Evolutionary conservation across 768 basidiomycete species (phyloP).

Genomic region (Naganishia antarctica): DNA sequence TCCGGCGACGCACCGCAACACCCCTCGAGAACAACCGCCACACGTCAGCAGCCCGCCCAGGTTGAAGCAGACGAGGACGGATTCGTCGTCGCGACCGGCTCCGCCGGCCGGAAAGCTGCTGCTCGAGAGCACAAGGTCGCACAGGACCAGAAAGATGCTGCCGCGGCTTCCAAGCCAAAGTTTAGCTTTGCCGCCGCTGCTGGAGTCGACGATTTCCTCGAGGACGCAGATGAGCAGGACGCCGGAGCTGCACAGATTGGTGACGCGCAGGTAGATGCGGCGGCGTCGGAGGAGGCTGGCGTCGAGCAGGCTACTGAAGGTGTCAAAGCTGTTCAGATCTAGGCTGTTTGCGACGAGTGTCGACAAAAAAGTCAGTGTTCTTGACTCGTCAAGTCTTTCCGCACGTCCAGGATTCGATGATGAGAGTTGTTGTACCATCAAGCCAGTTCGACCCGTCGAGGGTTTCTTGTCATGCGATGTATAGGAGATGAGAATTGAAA

Average conservation of each 20-base stretch:
- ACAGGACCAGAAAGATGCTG: slow-evolving; percentile 22
- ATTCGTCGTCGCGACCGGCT: slow-evolving; percentile 29
- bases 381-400: neutral
- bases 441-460: too few species aligned
- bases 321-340: slow-evolving; percentile 26
- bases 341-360: neutral
- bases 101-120: slow-evolving; percentile 15
- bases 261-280: slow-evolving; percentile 28
- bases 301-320: slow-evolving; percentile 34
- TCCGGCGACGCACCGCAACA: slow-evolving; percentile 1
- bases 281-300: slow-evolving; percentile 29
- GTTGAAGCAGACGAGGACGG: slow-evolving; percentile 32
- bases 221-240: slow-evolving; percentile 33
- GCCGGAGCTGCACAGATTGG: slow-evolving; percentile 25
- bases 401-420: slow-evolving; percentile 1
- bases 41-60: slow-evolving; percentile 15
- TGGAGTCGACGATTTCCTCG: slow-evolving; percentile 33
- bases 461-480: neutral
- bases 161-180: slow-evolving; percentile 57
- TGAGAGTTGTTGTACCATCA: slow-evolving; percentile 1
- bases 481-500: too few species aligned
- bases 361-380: neutral
- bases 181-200: slow-evolving; percentile 80
- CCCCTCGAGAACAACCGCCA: neutral
- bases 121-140: slow-evolving; percentile 14